Evolutionary conservation across 495 filamentous ascomycete species (phyloP), one percentile per base, ranked within the genome.

Genomic region (Margaritispora aquatica): DNA sequence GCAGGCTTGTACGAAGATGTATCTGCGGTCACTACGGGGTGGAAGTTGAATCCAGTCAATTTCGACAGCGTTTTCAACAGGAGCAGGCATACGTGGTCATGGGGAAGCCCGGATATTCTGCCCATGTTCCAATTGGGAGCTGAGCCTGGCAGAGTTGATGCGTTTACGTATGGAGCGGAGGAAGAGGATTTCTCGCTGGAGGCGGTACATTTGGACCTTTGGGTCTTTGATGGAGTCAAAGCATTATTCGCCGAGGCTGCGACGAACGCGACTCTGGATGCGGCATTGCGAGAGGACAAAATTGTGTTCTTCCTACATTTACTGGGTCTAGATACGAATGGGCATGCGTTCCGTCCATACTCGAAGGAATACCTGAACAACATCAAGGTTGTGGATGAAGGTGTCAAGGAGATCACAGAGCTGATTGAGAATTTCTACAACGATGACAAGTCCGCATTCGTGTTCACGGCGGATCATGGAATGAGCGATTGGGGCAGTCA

Each of bases 401-500:
- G 95, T 1, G 84, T 97, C 2, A 74, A 88, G 71, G 84, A 96
- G 69, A 85, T 96, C 44, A 85, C 87, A 17, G 80, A 86, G 59
- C 67, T 97, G 36, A 84, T 97, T 36, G 84, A 94, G 13, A 83
- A 92, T 24, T 99, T 97, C 69, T 99, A 96, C 66, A 78, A 71
- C n/a, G 95, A 99, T 69, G 88, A 80, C 13, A 86, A 94, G 73
- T 97, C 95, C 0, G 90, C 95, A 1, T 99, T 89, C 67, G 84
- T 99, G 15, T 99, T 99, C 70, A 99, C 95, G 10, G 94, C 94
- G 1, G 94, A 99, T 65, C 94, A 99, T 74, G 94, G 94, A 11
- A 99, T 99, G 93, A 96, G 89, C 68, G 95, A 99, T 73, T 96
- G 88, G 88, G 94, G 94, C 13, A 96, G 90, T 61, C 94, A 99